These are phyloP conservation scores for Fremontodendron californicum DNA, from an alignment of 345 rosid genomes.

Conservation along the genomic window DNA sequence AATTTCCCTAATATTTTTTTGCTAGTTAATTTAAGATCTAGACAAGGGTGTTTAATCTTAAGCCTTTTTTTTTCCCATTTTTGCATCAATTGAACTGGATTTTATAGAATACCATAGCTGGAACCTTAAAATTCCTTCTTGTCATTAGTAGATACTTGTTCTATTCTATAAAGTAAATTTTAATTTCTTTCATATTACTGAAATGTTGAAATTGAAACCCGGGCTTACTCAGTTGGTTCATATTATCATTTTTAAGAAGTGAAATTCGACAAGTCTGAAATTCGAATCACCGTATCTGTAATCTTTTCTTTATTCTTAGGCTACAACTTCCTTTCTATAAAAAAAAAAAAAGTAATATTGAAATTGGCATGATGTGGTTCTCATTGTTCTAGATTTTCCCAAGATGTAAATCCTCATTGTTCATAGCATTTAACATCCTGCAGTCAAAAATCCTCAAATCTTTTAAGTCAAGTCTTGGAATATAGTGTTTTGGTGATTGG, in stretches of 20 bases:
- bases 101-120: not conserved
- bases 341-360: no score
- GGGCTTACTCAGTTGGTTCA: no score
- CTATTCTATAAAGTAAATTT: no score
- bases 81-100: not conserved
- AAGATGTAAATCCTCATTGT: not conserved
- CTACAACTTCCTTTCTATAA: no score
- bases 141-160: not conserved
- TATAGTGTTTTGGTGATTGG: not conserved
- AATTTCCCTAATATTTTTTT: not conserved
- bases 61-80: not conserved
- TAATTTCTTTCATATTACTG: no score
- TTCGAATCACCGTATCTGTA: no score
- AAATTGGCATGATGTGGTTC: not conserved
- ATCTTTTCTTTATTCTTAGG: no score
- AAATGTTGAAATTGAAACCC: no score
- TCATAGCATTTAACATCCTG: not conserved
- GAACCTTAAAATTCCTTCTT: not conserved
- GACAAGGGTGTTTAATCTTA: not conserved
- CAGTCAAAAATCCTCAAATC: not conserved
- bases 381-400: not conserved
- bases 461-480: not conserved
- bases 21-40: not conserved
- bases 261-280: no score
- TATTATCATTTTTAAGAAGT: no score